Evolutionary conservation across 192 early-diverging fungal species (phyloP).

Genomic region (Podila epigama): DNA sequence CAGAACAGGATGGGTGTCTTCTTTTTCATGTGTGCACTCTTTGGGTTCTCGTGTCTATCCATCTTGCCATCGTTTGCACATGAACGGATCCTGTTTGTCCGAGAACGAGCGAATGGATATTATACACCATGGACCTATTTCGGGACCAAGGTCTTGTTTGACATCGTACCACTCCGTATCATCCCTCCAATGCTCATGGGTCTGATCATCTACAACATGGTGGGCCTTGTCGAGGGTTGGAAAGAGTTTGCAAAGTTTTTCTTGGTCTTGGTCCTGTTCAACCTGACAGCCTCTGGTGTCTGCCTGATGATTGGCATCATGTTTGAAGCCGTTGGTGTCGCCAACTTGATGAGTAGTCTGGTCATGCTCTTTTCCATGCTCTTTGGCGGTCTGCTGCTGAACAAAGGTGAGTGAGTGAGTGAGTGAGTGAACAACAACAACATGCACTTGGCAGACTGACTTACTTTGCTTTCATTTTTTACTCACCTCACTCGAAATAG

Average conservation of each 20-base stretch:
- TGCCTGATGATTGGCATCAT: constrained; percentile 78
- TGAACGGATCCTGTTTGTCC: constrained; percentile 70
- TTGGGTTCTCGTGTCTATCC: constrained; percentile 74
- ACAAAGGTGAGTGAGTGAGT: constrained; percentile 81
- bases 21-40: constrained; percentile 76
- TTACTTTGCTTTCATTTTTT: background rate
- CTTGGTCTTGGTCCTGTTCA: constrained; percentile 81
- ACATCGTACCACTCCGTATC: constrained; percentile 78
- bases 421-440: too few species aligned
- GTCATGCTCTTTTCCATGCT: constrained; percentile 88
- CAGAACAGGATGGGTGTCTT: constrained; percentile 78
- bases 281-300: constrained; percentile 71
- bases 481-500: constrained; percentile 35
- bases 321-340: constrained; percentile 70
- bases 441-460: too few species aligned
- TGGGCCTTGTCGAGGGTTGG: constrained; percentile 68
- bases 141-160: constrained; percentile 72
- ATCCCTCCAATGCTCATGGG: constrained; percentile 81
- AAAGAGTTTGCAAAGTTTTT: constrained; percentile 72
- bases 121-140: constrained; percentile 72
- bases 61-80: constrained; percentile 68
- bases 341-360: constrained; percentile 76
- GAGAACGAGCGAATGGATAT: constrained; percentile 76
- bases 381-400: constrained; percentile 89
- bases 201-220: constrained; percentile 84